These are phyloP conservation scores for Scheffersomyces titani DNA, from an alignment of 1,139 yeast species.

Conservation along the genomic window DNA sequence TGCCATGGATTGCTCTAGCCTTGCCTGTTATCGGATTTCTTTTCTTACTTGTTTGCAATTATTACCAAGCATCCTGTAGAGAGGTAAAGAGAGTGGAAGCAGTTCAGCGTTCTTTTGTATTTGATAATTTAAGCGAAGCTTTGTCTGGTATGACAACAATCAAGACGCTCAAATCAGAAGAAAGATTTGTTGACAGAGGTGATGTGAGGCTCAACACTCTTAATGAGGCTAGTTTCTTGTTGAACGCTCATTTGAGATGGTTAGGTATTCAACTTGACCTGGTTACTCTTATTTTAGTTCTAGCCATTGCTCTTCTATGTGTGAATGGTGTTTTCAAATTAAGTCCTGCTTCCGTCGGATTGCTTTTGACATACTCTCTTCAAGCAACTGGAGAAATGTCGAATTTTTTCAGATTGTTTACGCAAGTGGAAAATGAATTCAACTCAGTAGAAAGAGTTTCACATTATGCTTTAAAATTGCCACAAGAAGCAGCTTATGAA, in stretches of 20 bases:
- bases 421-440: constrained; percentile 17
- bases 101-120: constrained; percentile 67
- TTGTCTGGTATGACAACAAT: constrained; percentile 71
- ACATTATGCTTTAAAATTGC: constrained; percentile 15
- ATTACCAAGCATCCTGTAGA: constrained; percentile 64
- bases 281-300: constrained; percentile 10
- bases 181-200: constrained; percentile 51
- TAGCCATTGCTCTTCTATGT: constrained; percentile 14
- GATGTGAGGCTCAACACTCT: constrained; percentile 51
- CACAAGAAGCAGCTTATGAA: constrained; percentile 11
- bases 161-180: constrained; percentile 53
- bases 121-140: constrained; percentile 71
- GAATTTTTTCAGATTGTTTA: constrained; percentile 12
- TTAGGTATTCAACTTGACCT: constrained; percentile 59
- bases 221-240: constrained; percentile 68
- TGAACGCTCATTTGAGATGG: constrained; percentile 75
- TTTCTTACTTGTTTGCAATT: constrained; percentile 39
- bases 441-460: constrained; percentile 17
- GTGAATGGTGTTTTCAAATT: constrained; percentile 14
- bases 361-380: constrained; percentile 15
- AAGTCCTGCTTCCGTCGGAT: constrained; percentile 15
- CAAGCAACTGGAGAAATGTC: constrained; percentile 15
- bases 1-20: constrained; percentile 31
- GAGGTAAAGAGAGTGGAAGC: constrained; percentile 82
- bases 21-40: constrained; percentile 35